Conservation (phyloP, 1,284 basidiomycete species). For the Irpex sp. region DNA sequence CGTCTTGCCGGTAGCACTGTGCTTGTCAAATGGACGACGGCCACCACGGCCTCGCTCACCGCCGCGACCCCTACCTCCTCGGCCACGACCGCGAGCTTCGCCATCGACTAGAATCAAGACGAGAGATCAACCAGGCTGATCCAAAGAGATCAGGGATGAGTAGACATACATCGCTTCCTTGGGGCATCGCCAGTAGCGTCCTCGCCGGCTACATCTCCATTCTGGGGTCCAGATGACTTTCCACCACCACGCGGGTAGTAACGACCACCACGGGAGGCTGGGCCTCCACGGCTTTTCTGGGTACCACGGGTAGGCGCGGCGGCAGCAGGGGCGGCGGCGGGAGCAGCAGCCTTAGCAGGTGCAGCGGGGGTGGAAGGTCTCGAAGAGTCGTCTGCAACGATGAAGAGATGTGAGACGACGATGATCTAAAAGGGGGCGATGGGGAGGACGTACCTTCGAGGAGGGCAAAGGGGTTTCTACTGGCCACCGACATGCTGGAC, state of each 20-base stretch:
- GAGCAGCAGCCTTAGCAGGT: conserved; percentile 29
- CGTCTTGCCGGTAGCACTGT: conserved; percentile 81
- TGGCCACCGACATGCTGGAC: conserved; percentile 84
- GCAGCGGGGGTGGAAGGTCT: conserved; percentile 37
- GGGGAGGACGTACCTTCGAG: conserved; percentile 56
- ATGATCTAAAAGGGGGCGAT: conserved; percentile 9
- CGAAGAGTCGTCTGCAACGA: conserved; percentile 43
- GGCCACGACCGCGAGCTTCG: conserved; percentile 44
- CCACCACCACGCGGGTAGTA: conserved; percentile 77
- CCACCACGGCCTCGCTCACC: conserved; percentile 49
- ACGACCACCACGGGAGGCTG: conserved; percentile 67
- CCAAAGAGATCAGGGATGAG: conserved; percentile 4
- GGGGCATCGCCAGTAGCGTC: conserved; percentile 36
- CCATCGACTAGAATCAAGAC: conserved; percentile 41
- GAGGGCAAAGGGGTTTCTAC: conserved; percentile 78
- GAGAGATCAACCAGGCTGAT: background rate
- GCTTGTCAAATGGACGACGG: conserved; percentile 74
- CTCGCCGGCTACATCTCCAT: conserved; percentile 39
- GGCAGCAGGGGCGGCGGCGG: conserved; percentile 39
- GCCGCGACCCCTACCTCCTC: conserved; percentile 41
- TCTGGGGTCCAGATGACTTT: conserved; percentile 27
- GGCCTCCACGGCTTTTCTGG: conserved; percentile 48
- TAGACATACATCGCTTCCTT: conserved; percentile 53
- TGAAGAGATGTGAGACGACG: conserved; percentile 10
- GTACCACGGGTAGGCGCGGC: conserved; percentile 32